A percentile compares a stretch with the other conserved stretches of the same genome.
phyloP scores from a whole-genome alignment of 352 stramenopile species.

The Thalassiosira livingstoniorum region DNA sequence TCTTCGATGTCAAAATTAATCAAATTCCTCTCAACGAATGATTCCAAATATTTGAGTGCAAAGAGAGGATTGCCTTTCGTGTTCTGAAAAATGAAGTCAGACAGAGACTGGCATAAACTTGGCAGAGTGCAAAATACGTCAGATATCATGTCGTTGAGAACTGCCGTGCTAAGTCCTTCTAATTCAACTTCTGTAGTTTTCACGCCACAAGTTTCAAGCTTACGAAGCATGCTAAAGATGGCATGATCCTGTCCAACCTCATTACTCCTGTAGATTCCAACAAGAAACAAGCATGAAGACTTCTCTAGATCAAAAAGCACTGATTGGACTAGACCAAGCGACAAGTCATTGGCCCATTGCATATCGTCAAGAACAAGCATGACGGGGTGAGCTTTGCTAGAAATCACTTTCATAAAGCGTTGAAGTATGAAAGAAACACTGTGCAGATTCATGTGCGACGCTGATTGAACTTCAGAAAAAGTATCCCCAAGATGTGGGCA shows the following conservation, averaged over 20 bases:
- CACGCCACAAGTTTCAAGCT: slow-evolving; percentile 14
- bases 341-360: slow-evolving; percentile 41
- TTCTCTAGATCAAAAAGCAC: slow-evolving; percentile 46
- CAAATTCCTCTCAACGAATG: slow-evolving; percentile 46
- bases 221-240: slow-evolving; percentile 46
- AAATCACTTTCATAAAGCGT: slow-evolving; percentile 62
- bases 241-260: slow-evolving; percentile 49
- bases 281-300: slow-evolving; percentile 57
- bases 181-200: slow-evolving; percentile 10
- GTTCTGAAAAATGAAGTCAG: slow-evolving; percentile 42
- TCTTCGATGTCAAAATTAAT: slow-evolving; percentile 13
- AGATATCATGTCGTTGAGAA: slow-evolving; percentile 40
- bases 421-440: slow-evolving; percentile 9
- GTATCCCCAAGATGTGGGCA: too few species aligned
- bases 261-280: slow-evolving; percentile 60
- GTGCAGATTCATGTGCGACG: too few species aligned
- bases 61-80: slow-evolving; percentile 59
- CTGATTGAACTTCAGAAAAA: too few species aligned
- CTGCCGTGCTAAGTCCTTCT: slow-evolving; percentile 3
- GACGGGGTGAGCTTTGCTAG: slow-evolving; percentile 30
- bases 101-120: slow-evolving; percentile 30
- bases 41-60: slow-evolving; percentile 49
- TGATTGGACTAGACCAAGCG: slow-evolving; percentile 35
- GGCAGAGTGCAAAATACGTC: slow-evolving; percentile 48
- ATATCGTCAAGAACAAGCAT: slow-evolving; percentile 63